These are phyloP conservation scores for Cryomyces antarcticus DNA, from an alignment of 495 filamentous ascomycete genomes.

Conservation along the genomic window DNA sequence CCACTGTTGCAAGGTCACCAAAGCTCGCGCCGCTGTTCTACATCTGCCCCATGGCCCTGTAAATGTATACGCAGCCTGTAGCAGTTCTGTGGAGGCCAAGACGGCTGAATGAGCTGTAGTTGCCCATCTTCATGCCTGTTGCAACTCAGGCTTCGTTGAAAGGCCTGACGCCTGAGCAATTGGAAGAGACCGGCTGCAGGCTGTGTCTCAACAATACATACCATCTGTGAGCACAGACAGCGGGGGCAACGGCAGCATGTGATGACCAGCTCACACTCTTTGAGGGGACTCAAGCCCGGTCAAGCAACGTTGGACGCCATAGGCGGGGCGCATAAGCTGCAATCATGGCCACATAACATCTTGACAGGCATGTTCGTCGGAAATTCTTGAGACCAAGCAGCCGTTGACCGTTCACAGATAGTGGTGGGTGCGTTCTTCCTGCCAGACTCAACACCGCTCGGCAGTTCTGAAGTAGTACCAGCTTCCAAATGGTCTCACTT, in stretches of 20 bases:
- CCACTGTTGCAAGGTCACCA: slow-evolving; percentile 47
- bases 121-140: slow-evolving; percentile 95
- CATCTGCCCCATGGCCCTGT: slow-evolving; percentile 83
- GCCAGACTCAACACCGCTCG: slow-evolving; percentile 1
- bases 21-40: slow-evolving; percentile 80
- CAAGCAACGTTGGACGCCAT: slow-evolving; percentile 70
- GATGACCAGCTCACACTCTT: neutral
- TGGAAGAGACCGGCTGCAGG: slow-evolving; percentile 71
- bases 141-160: slow-evolving; percentile 96
- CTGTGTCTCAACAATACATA: slow-evolving; percentile 96
- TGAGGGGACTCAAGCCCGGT: slow-evolving; percentile 65
- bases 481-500: slow-evolving; percentile 96
- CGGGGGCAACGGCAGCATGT: neutral
- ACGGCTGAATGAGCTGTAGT: slow-evolving; percentile 15
- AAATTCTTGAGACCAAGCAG: neutral
- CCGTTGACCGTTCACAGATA: slow-evolving; percentile 33
- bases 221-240: slow-evolving; percentile 34
- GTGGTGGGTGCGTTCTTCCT: slow-evolving; percentile 58
- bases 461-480: slow-evolving; percentile 20
- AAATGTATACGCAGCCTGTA: too few species aligned
- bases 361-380: slow-evolving; percentile 33
- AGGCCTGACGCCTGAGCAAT: slow-evolving; percentile 77
- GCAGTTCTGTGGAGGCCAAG: too few species aligned
- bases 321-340: slow-evolving; percentile 81
- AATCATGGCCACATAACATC: slow-evolving; percentile 89